These are phyloP conservation scores for Magnolia officinalis DNA, from an alignment of 164 flowering plant species.

Conservation along the genomic window DNA sequence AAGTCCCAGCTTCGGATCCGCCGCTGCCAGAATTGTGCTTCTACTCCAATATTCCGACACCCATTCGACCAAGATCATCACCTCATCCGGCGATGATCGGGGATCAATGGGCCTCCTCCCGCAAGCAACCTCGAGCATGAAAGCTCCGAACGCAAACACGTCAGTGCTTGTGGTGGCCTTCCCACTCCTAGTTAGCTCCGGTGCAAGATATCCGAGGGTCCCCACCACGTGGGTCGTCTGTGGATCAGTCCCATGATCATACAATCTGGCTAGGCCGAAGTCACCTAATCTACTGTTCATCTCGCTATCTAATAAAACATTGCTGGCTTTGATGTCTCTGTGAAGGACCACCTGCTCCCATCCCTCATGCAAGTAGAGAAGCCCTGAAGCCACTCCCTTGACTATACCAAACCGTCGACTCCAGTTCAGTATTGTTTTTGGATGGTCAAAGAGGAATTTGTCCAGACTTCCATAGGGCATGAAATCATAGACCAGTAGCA, in stretches of 20 bases:
- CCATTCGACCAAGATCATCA: conserved; percentile 26
- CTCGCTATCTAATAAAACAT: conserved; percentile 34
- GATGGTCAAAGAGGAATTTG: conserved; percentile 20
- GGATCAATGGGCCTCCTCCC: conserved; percentile 32
- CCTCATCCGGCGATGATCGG: neutral
- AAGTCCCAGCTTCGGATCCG: too few relatives aligned
- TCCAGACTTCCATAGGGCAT: conserved; percentile 60
- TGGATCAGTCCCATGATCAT: conserved; percentile 29
- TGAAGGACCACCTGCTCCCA: conserved; percentile 42
- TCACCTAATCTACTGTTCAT: conserved; percentile 34
- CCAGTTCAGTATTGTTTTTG: conserved; percentile 22
- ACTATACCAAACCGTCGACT: conserved; percentile 28
- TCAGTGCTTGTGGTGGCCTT: conserved; percentile 32
- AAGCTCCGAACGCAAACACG: conserved; percentile 36
- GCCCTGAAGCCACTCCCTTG: conserved; percentile 34
- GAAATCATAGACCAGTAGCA: conserved; percentile 50
- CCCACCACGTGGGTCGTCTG: conserved; percentile 36
- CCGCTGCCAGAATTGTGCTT: conserved; percentile 6
- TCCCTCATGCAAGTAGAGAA: conserved; percentile 33
- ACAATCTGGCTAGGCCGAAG: conserved; percentile 37
- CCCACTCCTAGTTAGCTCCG: conserved; percentile 30
- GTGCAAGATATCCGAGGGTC: conserved; percentile 42
- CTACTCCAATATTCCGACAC: conserved; percentile 18
- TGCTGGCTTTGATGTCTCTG: conserved; percentile 41
- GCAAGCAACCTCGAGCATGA: conserved; percentile 38